phyloP scores from a whole-genome alignment of 2,329 filamentous ascomycete species.

The Penicillium sp. region DNA sequence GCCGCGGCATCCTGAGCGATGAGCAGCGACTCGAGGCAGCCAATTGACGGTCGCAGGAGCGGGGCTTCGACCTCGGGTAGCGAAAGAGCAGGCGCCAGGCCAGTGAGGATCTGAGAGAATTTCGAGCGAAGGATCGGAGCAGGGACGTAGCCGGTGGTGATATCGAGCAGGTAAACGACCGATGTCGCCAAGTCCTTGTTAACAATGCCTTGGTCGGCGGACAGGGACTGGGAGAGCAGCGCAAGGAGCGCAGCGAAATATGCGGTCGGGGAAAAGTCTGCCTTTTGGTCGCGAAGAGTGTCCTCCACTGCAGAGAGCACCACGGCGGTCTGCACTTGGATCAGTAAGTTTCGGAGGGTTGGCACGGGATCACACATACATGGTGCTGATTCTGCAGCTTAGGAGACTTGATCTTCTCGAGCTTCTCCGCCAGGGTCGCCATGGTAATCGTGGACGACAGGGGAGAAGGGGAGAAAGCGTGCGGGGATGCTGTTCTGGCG shows the following conservation, averaged over 20 bases:
- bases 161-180: slow-evolving; percentile 91
- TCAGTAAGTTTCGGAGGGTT: slow-evolving; percentile 6
- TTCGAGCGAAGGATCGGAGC: slow-evolving; percentile 86
- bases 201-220: slow-evolving; percentile 59
- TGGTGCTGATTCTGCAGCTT: slow-evolving; percentile 94
- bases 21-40: slow-evolving; percentile 87
- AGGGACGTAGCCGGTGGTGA: slow-evolving; percentile 81
- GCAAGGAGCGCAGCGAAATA: slow-evolving; percentile 96
- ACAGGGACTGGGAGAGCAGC: slow-evolving; percentile 74
- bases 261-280: slow-evolving; percentile 77
- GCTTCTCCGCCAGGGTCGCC: slow-evolving; percentile 77
- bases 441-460: slow-evolving; percentile 39
- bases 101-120: slow-evolving; percentile 87
- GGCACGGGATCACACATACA: slow-evolving; percentile 52
- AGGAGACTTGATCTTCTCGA: slow-evolving; percentile 95
- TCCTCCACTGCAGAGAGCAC: slow-evolving; percentile 90
- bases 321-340: slow-evolving; percentile 52
- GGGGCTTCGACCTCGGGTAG: slow-evolving; percentile 81
- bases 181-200: slow-evolving; percentile 82
- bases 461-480: slow-evolving; percentile 22
- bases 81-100: slow-evolving; percentile 79
- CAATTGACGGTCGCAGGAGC: slow-evolving; percentile 81
- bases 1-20: slow-evolving; percentile 81
- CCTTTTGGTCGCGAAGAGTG: slow-evolving; percentile 83
- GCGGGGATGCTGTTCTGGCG: slow-evolving; percentile 23